These are phyloP conservation scores for Lophium mytilinum DNA, from an alignment of 495 filamentous ascomycete genomes.

Conservation along the genomic window DNA sequence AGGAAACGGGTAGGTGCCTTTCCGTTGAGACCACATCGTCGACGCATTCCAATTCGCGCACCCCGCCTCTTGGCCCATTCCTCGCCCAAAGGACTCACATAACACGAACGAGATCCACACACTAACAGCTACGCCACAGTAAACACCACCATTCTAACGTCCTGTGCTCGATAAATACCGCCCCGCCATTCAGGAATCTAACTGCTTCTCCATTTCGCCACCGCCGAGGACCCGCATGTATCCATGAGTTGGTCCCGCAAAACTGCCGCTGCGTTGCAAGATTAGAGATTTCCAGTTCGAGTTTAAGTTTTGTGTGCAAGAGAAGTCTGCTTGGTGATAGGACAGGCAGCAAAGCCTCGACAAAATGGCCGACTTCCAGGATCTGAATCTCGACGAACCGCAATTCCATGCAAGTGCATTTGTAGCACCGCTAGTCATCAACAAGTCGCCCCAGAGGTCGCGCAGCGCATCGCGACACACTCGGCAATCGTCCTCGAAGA, in stretches of 20 bases:
- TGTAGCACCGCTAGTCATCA: slow-evolving; percentile 27
- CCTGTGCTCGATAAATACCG: not conserved
- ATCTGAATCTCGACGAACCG: slow-evolving; percentile 9
- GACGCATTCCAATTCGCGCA: slow-evolving; percentile 12
- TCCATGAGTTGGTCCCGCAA: slow-evolving; percentile 14
- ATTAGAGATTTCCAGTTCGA: slow-evolving; percentile 1
- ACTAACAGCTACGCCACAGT: slow-evolving; percentile 8
- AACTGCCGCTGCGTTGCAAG: slow-evolving; percentile 3
- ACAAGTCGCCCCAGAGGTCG: slow-evolving; percentile 25
- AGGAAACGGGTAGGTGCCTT: slow-evolving; percentile 13
- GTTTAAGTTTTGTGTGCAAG: not conserved
- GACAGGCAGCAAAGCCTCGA: not conserved
- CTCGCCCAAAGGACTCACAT: slow-evolving; percentile 1
- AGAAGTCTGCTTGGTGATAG: not conserved
- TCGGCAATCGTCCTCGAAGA: slow-evolving; percentile 23
- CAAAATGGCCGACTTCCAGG: slow-evolving; percentile 18
- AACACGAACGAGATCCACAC: slow-evolving; percentile 12
- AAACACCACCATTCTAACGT: not conserved
- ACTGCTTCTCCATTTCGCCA: not conserved
- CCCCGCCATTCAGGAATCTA: not conserved
- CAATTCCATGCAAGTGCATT: slow-evolving; percentile 24
- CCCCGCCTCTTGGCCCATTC: slow-evolving; percentile 14
- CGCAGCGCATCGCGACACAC: slow-evolving; percentile 15
- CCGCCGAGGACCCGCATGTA: not conserved
- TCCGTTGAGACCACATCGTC: slow-evolving; percentile 3